Percentiles rank a stretch among this genome's conserved stretches.
Conservation (phyloP, 2,329 filamentous ascomycete species). For the Xylaria hypoxylon region DNA sequence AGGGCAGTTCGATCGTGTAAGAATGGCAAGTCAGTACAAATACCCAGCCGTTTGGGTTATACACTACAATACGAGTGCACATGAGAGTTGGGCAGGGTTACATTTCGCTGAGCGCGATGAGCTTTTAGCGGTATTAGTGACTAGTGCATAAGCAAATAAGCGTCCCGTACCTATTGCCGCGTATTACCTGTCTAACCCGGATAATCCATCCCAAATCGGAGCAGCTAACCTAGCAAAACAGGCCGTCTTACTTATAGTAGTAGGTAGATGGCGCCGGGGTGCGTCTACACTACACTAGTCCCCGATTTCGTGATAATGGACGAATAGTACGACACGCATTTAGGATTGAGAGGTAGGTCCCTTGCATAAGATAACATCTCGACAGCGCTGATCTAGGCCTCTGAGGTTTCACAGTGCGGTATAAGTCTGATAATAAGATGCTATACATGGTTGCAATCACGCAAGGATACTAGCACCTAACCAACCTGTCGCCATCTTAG, state of each 20-base stretch:
- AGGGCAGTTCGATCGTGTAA: neutral
- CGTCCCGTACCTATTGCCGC: neutral
- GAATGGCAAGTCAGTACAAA: neutral
- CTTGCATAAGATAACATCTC: constrained; percentile 5
- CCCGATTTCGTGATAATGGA: neutral
- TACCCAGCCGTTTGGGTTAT: neutral
- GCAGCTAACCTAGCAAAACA: too few species aligned
- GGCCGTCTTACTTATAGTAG: too few species aligned
- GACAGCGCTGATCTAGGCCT: neutral
- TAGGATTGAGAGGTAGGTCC: neutral
- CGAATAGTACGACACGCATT: neutral
- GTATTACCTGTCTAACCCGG: neutral
- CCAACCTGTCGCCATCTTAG: constrained; percentile 23
- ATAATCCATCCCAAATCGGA: neutral
- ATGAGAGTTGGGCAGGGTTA: neutral
- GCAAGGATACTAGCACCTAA: constrained; percentile 21
- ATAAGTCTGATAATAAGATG: constrained; percentile 16
- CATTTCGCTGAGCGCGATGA: neutral
- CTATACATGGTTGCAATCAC: constrained; percentile 32
- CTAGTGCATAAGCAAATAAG: neutral
- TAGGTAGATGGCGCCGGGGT: neutral
- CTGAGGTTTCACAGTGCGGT: constrained; percentile 17
- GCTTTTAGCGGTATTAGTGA: neutral
- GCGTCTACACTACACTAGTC: neutral
- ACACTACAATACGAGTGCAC: too few species aligned